A percentile compares a stretch with the other conserved stretches of the same genome.
These are phyloP conservation scores for Penicillium sp. DNA, from an alignment of 2,329 filamentous ascomycete genomes.

Conservation along the genomic window DNA sequence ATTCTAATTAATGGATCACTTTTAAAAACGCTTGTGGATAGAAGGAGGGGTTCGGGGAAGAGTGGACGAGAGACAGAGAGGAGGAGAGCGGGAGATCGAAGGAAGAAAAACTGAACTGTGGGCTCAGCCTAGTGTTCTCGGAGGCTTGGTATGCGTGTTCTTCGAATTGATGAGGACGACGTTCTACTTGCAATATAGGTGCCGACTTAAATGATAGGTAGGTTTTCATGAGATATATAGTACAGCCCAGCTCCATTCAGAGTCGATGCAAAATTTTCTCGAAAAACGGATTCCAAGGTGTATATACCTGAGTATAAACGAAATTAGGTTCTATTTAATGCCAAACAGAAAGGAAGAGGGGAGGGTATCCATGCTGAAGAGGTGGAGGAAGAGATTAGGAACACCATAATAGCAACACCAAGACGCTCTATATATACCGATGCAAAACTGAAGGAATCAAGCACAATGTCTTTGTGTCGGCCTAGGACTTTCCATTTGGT, in stretches of 20 bases:
- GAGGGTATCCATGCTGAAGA: slow-evolving; percentile 2
- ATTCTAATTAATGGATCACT: too few relatives aligned
- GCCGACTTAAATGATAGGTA: too few relatives aligned
- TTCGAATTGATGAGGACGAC: too few relatives aligned
- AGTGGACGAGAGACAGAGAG: too few relatives aligned
- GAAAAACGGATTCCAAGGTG: not conserved
- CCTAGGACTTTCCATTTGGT: not conserved
- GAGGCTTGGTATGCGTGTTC: too few relatives aligned
- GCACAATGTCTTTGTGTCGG: not conserved
- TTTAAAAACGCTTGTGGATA: too few relatives aligned
- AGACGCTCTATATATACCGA: not conserved
- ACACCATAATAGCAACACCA: not conserved
- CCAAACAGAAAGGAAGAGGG: not conserved
- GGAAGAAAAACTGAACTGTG: too few relatives aligned
- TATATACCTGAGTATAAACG: not conserved
- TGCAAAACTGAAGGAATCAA: not conserved
- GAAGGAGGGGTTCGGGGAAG: too few relatives aligned
- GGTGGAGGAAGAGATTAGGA: not conserved
- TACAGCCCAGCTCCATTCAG: not conserved
- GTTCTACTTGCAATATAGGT: too few relatives aligned
- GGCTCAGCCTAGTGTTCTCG: too few relatives aligned
- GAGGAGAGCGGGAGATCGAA: too few relatives aligned
- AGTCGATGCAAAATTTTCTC: not conserved
- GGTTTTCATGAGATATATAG: too few relatives aligned
- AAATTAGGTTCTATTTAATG: not conserved